Conservation (phyloP, 352 stramenopile species). For the Phytopythium delawarense region DNA sequence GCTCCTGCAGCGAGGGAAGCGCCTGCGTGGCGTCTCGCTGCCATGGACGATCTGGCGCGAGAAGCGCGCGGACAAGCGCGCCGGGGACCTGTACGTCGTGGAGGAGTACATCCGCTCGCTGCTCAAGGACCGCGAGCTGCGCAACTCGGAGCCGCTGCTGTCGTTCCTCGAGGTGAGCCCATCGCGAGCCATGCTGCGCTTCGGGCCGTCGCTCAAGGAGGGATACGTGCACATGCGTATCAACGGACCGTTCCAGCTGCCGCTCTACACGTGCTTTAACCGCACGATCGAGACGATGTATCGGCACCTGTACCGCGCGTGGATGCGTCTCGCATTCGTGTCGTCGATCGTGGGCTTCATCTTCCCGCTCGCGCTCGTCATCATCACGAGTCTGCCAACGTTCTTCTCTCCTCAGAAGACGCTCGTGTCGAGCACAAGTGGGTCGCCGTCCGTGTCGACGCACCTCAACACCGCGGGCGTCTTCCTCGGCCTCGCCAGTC, state of each 20-base stretch:
- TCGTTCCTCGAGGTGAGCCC: constrained; percentile 80
- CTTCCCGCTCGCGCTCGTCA: constrained; percentile 65
- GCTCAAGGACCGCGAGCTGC: constrained; percentile 55
- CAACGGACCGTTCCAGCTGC: constrained; percentile 82
- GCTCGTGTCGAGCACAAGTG: constrained; percentile 32
- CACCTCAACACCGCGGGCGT: constrained; percentile 47
- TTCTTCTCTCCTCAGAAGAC: constrained; percentile 67
- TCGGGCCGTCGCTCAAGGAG: constrained; percentile 79
- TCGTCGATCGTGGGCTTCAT: constrained; percentile 81
- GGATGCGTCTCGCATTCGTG: constrained; percentile 83
- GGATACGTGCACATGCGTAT: constrained; percentile 89
- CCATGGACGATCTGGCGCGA: constrained; percentile 82
- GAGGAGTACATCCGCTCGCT: constrained; percentile 70
- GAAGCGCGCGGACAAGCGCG: constrained; percentile 71
- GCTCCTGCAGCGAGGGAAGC: constrained; percentile 40
- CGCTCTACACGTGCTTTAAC: constrained; percentile 83
- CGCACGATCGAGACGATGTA: constrained; percentile 80
- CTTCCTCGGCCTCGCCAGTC: constrained; percentile 47
- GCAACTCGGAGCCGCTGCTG: constrained; percentile 74
- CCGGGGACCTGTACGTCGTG: constrained; percentile 62
- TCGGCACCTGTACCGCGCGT: constrained; percentile 80
- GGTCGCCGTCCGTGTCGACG: constrained; percentile 37
- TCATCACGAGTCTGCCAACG: constrained; percentile 62
- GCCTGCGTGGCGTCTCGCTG: constrained; percentile 40
- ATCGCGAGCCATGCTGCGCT: constrained; percentile 65